Conservation (phyloP, 805 yeast species). For the Schwanniomyces occidentalis region DNA sequence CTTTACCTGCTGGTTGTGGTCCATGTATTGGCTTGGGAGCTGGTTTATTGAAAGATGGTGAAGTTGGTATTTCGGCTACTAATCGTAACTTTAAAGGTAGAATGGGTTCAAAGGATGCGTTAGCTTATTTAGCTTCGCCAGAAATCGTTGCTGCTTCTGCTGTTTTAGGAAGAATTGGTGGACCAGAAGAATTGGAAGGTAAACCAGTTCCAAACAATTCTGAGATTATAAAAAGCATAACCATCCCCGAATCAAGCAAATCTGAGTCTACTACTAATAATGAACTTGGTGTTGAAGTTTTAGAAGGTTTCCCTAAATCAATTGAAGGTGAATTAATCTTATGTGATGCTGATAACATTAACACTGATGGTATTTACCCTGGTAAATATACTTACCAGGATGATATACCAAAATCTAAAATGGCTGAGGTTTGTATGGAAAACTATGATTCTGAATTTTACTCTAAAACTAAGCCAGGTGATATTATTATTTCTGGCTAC, state of each 20-base stretch:
- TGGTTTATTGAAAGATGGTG: slow-evolving; percentile 92
- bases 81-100: slow-evolving; percentile 98
- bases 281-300: slow-evolving; percentile 60
- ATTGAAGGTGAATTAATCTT: slow-evolving; percentile 90
- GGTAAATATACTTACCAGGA: slow-evolving; percentile 99
- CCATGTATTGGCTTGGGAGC: slow-evolving; percentile 98
- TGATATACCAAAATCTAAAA: slow-evolving; percentile 88
- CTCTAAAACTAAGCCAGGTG: slow-evolving; percentile 77
- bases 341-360: slow-evolving; percentile 95
- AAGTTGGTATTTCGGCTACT: slow-evolving; percentile 97
- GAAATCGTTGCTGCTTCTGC: slow-evolving; percentile 99
- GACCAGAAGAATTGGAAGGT: slow-evolving; percentile 84
- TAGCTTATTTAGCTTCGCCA: slow-evolving; percentile 95
- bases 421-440: slow-evolving; percentile 99
- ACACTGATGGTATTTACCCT: slow-evolving; percentile 98
- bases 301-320: slow-evolving; percentile 87
- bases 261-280: slow-evolving; percentile 31
- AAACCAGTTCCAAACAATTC: slow-evolving; percentile 42
- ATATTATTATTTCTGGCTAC: slow-evolving; percentile 87
- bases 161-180: slow-evolving; percentile 88
- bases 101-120: slow-evolving; percentile 97
- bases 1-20: slow-evolving; percentile 98
- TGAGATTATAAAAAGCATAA: slow-evolving; percentile 48
- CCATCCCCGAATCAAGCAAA: slow-evolving; percentile 25
- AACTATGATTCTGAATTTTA: slow-evolving; percentile 93